phyloP scores from a whole-genome alignment of 192 early-diverging fungal genomes.

The Geranomyces variabilis region DNA sequence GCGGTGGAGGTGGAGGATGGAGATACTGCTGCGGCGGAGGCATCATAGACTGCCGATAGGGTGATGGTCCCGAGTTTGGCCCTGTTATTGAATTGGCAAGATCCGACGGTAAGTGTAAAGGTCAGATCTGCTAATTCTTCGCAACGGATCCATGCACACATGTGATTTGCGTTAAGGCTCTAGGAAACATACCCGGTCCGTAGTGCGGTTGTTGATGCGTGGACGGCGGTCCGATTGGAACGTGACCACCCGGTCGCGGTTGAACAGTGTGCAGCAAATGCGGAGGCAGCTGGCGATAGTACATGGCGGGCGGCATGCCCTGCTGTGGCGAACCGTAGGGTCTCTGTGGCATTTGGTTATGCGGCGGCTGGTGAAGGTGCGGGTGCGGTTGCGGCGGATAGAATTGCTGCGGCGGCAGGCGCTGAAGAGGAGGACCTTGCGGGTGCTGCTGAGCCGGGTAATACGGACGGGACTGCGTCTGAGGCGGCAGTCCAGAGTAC shows the following conservation, averaged over 20 bases:
- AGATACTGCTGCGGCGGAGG: conserved; percentile 1
- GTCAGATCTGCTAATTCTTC: not conserved
- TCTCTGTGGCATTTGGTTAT: not conserved
- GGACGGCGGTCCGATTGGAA: not conserved
- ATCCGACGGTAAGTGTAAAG: not conserved
- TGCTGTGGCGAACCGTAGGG: not conserved
- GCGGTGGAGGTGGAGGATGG: not conserved
- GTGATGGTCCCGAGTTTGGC: not conserved
- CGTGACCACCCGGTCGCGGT: not conserved
- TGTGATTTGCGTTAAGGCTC: not conserved
- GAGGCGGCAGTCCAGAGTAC: too few species aligned
- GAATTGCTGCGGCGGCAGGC: not conserved
- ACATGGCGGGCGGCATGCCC: not conserved
- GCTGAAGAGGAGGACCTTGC: not conserved
- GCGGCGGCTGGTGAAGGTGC: conserved; percentile 2
- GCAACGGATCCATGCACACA: not conserved
- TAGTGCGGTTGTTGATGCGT: not conserved
- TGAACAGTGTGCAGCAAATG: not conserved
- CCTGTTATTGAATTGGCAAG: not conserved
- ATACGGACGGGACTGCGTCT: too few species aligned
- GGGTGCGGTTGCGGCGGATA: conserved; percentile 1
- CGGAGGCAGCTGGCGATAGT: not conserved
- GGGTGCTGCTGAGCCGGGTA: not conserved
- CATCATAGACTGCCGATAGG: not conserved
- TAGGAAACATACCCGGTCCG: not conserved